phyloP scores from a whole-genome alignment of 331 rosid species.

The Pyracantha coccinea region DNA sequence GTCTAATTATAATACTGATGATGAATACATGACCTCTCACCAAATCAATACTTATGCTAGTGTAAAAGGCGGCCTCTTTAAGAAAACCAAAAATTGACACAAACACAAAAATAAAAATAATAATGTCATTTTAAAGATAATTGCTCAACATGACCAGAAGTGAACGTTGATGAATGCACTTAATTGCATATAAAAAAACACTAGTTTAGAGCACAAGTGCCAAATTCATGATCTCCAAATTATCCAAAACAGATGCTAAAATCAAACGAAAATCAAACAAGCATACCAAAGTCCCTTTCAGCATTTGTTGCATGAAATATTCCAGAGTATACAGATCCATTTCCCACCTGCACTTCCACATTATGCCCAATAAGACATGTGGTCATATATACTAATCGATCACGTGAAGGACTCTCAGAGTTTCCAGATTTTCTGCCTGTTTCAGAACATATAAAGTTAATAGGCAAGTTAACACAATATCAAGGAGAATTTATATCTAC shows the following conservation, averaged over 20 bases:
- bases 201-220: background rate
- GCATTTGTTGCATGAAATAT: conserved; percentile 75
- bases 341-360: conserved; percentile 87
- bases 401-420: conserved; percentile 63
- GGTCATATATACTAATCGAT: conserved; percentile 61
- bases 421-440: conserved; percentile 47
- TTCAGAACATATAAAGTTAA: conserved; percentile 33
- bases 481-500: background rate
- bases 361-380: conserved; percentile 82
- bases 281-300: conserved; percentile 82
- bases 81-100: background rate
- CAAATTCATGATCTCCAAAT: background rate
- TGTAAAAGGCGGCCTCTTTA: background rate
- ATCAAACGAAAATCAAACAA: conserved; percentile 4
- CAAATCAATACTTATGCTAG: background rate
- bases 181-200: background rate
- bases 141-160: background rate
- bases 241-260: background rate
- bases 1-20: background rate
- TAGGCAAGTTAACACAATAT: conserved; percentile 7
- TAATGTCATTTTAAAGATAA: background rate
- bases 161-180: background rate
- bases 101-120: background rate
- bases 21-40: conserved; percentile 1
- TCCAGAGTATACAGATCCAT: conserved; percentile 86